phyloP scores from a whole-genome alignment of 306 rosid species.

The Chamaecrista fasciculata region DNA sequence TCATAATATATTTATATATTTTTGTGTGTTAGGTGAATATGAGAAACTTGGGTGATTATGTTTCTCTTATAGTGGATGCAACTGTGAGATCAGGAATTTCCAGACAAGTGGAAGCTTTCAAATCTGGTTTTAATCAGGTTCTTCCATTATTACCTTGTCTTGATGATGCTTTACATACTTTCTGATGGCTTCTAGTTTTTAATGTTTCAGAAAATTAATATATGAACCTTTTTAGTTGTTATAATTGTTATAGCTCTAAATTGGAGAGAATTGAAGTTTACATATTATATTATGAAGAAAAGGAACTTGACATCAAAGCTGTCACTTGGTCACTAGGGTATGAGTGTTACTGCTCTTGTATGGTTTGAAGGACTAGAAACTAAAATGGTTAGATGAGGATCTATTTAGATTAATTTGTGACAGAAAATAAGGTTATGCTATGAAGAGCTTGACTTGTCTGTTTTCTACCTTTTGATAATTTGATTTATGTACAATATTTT shows the following conservation, averaged over 20 bases:
- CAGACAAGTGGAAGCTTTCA: conserved; percentile 91
- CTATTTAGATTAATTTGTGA: not conserved
- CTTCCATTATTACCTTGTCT: conserved; percentile 8
- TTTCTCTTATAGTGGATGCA: conserved; percentile 68
- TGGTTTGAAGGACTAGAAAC: not conserved
- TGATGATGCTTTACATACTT: conserved; percentile 18
- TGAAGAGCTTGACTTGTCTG: too few species aligned
- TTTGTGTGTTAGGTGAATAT: conserved; percentile 62
- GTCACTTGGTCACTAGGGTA: not conserved
- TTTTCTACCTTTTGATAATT: too few species aligned
- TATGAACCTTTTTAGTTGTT: conserved; percentile 5
- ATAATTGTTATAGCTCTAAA: not conserved
- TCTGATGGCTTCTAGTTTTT: not conserved
- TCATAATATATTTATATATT: conserved; percentile 21
- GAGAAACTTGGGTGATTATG: conserved; percentile 73
- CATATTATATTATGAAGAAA: not conserved
- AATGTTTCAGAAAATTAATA: not conserved
- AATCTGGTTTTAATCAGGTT: conserved; percentile 92
- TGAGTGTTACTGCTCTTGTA: not conserved
- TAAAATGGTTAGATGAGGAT: not conserved
- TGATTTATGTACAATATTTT: too few species aligned
- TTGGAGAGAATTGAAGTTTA: not conserved
- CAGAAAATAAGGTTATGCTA: too few species aligned
- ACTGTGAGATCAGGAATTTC: conserved; percentile 74
- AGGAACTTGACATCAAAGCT: conserved; percentile 6